Base-by-base conservation (phyloP, 257 asterid genomes). In the Cordia subcordata region DNA sequence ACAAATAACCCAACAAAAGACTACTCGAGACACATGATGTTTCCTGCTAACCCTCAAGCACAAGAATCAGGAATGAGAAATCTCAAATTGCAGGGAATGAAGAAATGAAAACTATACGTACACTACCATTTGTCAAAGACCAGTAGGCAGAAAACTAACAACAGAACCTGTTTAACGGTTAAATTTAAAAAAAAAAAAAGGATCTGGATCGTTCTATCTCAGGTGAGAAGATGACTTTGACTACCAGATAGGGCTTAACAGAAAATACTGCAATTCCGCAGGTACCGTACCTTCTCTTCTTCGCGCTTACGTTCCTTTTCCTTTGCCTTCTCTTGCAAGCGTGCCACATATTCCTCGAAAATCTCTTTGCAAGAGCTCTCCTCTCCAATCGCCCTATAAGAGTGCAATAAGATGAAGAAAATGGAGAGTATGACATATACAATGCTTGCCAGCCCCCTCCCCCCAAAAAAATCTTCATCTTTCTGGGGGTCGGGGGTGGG, bases 231-330 rank as follows among this genome's bases (percentile, higher is more conserved):
- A 20, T 53, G n/a, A 19, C 19, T 3, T 42, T 42, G 47, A 8
- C 15, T 4, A 42, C 15, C 12, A 2, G 5, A 42, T 42, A 39
- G 35, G 35, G 35, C 62, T 58, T 27, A 27, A 27, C 35, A 27
- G 35, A 27, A 27, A 27, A 27, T 0, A 18, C 14, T 13, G 23
- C 16, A 5, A 57, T 14, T 20, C 1, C 46, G 22, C 19, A 66
- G 12, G 11, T 16, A 61, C 56, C 5, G 69, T 71, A 88, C 98
- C 94, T 91, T 91, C 52, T 88, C 98, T 71, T 91, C 98, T 67
- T 88, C 96, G 60, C 96, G 82, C 73, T 83, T 88, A 53, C 95
- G 95, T 61, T 88, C 99, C 80, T 89, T 93, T 44, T 89, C 99
- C 80, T 82, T 88, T 15, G 67, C 69, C 72, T 86, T 93, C 79